Base-by-base conservation (phyloP, 2,329 filamentous ascomycete genomes). In the Didymella lethalis region DNA sequence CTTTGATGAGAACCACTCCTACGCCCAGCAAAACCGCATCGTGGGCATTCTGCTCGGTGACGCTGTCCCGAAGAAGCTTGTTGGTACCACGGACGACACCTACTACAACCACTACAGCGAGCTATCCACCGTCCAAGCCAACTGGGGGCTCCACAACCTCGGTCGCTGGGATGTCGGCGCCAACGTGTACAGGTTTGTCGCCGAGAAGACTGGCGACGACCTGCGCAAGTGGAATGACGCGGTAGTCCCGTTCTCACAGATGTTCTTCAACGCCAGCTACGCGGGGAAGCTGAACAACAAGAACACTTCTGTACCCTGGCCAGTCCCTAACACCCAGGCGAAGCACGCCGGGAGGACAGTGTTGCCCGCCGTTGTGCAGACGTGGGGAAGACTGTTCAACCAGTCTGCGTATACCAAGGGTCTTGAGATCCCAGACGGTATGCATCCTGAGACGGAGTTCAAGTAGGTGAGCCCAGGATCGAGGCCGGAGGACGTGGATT, bases 1-100 rank as follows among this genome's bases (percentile, higher is more conserved):
- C 2, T 95, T 92, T 70, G 92, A 95, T 64, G 92, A 95, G 79
- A 90, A 88, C 74, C 85, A 89, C 67, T 87, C 84, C 10, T 92
- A 93, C 77, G 76, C 81, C 6, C 78, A 81, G 26, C 84, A 85
- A 66, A 95, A 95, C 83, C 82, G 83, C 40, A 84, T 95, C 51
- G 85, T 91, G 59, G 85, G 81, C 62, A 83, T 95, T 64, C 83
- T 95, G 0, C 79, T 95, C 3, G 92, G 91, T 16, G 90, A 90
- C 58, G 88, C 87, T n/a, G 77, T 96, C 2, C 89, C 90, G 11
- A 51, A 80, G 4, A 51, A 84, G n/a, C 83, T 90, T 1, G 78
- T 86, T 41, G 89, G 89, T 55, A 92, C 89, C 25, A 86, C 81
- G 2, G 91, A 96, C 75, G 69, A 79, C 67, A 85, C 81, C 71